Evolutionary conservation across 2,329 filamentous ascomycete genomes (phyloP).

Genomic region (Diaporthe vexans): DNA sequence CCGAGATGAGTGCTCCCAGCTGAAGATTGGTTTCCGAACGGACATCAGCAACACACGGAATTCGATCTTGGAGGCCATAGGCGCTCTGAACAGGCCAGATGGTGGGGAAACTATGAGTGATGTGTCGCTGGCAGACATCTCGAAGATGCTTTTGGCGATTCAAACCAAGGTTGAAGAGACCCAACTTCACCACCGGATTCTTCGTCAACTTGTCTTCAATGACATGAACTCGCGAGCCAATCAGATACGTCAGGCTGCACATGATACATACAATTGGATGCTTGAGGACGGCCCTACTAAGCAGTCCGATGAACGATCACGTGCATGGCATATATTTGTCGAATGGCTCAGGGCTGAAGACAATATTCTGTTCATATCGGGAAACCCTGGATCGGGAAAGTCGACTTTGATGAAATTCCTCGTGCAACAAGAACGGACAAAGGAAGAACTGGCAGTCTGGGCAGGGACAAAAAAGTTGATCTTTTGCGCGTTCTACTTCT

Average conservation of each 20-base stretch:
- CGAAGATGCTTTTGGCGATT: neutral
- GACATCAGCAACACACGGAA: neutral
- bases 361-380: slow-evolving; percentile 12
- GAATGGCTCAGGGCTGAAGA: slow-evolving; percentile 11
- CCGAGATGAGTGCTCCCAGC: neutral
- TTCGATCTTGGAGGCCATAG: neutral
- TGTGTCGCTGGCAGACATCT: neutral
- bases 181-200: neutral
- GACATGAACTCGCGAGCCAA: neutral
- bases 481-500: slow-evolving; percentile 37
- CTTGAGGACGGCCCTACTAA: slow-evolving; percentile 25
- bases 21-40: neutral
- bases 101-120: neutral
- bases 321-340: neutral
- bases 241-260: slow-evolving; percentile 40
- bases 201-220: neutral
- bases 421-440: neutral
- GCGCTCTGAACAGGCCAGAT: neutral
- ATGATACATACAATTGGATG: slow-evolving; percentile 46
- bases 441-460: slow-evolving; percentile 4
- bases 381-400: slow-evolving; percentile 24
- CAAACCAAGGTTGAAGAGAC: neutral
- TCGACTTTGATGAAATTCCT: slow-evolving; percentile 34
- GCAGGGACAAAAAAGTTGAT: slow-evolving; percentile 26
- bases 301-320: neutral